Base-by-base conservation (phyloP, 139 green algal species). In the Axilococcus clingmanii region DNA sequence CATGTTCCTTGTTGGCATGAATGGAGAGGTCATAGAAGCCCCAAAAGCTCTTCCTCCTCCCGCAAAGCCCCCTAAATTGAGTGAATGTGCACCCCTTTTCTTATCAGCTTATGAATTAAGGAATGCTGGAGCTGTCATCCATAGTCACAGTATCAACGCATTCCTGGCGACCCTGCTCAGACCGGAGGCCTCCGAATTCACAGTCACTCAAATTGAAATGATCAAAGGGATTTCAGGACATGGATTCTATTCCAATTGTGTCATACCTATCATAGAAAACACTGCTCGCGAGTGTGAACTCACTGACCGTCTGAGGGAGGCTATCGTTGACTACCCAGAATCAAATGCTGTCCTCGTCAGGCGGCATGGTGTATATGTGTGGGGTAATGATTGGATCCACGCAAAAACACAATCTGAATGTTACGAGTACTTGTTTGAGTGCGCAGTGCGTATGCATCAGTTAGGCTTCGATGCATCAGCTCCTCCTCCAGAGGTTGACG, bases 231-330 rank as follows among this genome's bases (percentile, higher is more conserved):
- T 94, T 52, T 73, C 76, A 32, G 84, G 74, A 17, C 82, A 94
- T 47, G 85, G 83, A 43, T 97, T 92, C 64, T 91, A 88, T 58
- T 80, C 78, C 55, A 70, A 80, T 45, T 79, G 76, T 23, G 63
- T 86, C 25, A 77, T 97, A 14, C 89, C 89, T 24, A 93, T 97
- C 63, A 95, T 97, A 46, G 89, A 97, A 64, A 97, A 97, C 79
- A 97, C 89, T 7, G 85, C 89, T 0, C 65, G 89, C 4, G 89
- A 97, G 65, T 94, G 85, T 47, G 89, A 97, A 75, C 76, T 97
- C 29, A 97, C 89, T 11, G 89, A 87, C 59, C 65, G 83, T n/a
- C 75, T 96, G 65, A 66, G 71, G 14, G 68, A 71, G 42, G 85
- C 83, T 20, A 95, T 94, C 19, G 40, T 58, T 16, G 58, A 71